Percentiles rank a stretch among this genome's conserved stretches.
Evolutionary conservation across 2,329 filamentous ascomycete species (phyloP).

Genomic region (Xylariaceae sp.): DNA sequence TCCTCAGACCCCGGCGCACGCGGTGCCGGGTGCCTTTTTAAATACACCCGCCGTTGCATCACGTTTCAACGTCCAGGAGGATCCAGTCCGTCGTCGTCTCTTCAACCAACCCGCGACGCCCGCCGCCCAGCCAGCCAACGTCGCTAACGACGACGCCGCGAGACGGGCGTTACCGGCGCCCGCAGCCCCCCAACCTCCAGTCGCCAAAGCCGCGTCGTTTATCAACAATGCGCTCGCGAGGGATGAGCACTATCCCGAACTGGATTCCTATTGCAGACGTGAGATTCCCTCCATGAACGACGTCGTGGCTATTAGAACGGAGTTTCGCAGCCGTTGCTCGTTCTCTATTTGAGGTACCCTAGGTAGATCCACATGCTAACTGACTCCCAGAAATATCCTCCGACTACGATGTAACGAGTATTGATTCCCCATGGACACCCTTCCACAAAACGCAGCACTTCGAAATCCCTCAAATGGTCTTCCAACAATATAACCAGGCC

Average conservation of each 20-base stretch:
- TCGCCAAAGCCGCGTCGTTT: conserved; percentile 75
- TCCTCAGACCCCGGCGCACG: conserved; percentile 60
- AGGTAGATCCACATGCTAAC: conserved; percentile 25
- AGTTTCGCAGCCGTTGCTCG: neutral
- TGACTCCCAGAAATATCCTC: conserved; percentile 68
- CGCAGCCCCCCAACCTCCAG: conserved; percentile 43
- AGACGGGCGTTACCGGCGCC: conserved; percentile 31
- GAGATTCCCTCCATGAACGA: conserved; percentile 40
- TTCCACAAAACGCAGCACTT: conserved; percentile 86
- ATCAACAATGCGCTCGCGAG: conserved; percentile 74
- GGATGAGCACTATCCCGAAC: conserved; percentile 79
- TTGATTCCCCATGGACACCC: conserved; percentile 71
- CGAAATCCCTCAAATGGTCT: conserved; percentile 85
- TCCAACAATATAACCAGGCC: conserved; percentile 85
- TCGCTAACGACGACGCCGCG: conserved; percentile 23
- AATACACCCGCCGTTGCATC: conserved; percentile 64
- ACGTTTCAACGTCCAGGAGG: conserved; percentile 42
- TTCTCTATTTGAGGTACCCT: neutral
- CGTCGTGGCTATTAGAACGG: neutral
- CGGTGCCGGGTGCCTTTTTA: conserved; percentile 70
- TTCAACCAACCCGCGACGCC: conserved; percentile 36
- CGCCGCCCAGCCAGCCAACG: conserved; percentile 16
- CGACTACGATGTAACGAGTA: conserved; percentile 76
- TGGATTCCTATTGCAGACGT: conserved; percentile 88
- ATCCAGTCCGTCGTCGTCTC: conserved; percentile 50